phyloP scores from a whole-genome alignment of 106 monocot species.

The Phalaenopsis equestris region DNA sequence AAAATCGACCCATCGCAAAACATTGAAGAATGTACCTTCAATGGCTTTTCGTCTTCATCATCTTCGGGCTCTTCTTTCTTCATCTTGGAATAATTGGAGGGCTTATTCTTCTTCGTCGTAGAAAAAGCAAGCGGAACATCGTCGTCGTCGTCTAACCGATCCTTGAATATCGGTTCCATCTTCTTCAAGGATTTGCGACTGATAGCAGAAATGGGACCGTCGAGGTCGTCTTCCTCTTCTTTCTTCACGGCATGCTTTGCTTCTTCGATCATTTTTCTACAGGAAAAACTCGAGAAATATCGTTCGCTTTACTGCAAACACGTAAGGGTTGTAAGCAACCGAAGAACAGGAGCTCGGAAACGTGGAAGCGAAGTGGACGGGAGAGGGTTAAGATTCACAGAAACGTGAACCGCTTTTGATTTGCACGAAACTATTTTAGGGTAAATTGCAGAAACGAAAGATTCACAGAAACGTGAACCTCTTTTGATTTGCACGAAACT shows the following conservation, averaged over 20 bases:
- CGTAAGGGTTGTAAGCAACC: neutral
- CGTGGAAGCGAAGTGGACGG: neutral
- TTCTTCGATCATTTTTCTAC: neutral
- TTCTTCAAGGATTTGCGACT: neutral
- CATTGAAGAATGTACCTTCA: conserved; percentile 8
- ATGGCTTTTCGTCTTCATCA: conserved; percentile 19
- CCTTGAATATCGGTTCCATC: neutral
- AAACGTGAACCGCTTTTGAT: no score
- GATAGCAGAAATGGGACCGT: conserved; percentile 7
- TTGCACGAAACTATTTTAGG: no score
- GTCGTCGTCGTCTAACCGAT: conserved; percentile 25
- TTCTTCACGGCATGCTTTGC: neutral
- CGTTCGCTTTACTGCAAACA: no score
- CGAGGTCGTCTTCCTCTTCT: neutral
- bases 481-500: no score
- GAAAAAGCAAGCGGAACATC: conserved; percentile 23
- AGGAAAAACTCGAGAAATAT: neutral
- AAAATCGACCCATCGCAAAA: neutral
- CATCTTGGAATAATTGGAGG: conserved; percentile 12
- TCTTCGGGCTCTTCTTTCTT: conserved; percentile 25
- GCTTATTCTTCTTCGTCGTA: conserved; percentile 21
- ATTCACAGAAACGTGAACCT: no score
- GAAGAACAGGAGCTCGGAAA: neutral
- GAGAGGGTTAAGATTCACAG: no score
- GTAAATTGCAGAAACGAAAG: no score